phyloP scores from a whole-genome alignment of 2,329 filamentous ascomycete genomes.

The Epichloe glyceriae region DNA sequence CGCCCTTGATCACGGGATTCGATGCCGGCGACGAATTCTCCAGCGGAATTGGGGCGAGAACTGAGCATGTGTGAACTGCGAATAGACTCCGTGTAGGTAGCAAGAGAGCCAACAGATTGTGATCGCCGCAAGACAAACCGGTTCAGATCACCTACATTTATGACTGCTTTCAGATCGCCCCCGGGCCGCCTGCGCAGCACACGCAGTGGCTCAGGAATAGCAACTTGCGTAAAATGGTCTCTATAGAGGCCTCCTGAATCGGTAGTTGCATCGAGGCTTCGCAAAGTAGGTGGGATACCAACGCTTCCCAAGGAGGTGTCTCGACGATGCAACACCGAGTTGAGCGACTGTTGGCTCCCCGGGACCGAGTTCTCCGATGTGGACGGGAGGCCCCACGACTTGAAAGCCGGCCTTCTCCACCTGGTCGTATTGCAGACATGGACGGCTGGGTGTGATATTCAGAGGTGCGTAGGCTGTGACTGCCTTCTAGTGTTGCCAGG shows the following conservation, averaged over 20 bases:
- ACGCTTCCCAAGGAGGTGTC: constrained; percentile 50
- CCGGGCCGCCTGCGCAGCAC: constrained; percentile 61
- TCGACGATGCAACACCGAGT: constrained; percentile 39
- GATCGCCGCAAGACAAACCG: constrained; percentile 35
- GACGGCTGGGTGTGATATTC: constrained; percentile 23
- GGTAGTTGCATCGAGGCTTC: constrained; percentile 49
- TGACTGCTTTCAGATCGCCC: constrained; percentile 58
- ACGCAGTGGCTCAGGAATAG: constrained; percentile 41
- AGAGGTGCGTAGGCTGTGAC: constrained; percentile 15
- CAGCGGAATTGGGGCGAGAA: constrained; percentile 19
- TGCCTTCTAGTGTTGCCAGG: constrained; percentile 24
- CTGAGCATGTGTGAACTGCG: constrained; percentile 42
- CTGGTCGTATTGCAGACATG: constrained; percentile 14
- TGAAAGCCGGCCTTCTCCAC: constrained; percentile 15
- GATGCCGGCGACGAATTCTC: constrained; percentile 10
- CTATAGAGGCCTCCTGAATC: constrained; percentile 38
- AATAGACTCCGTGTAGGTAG: constrained; percentile 47
- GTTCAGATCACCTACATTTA: constrained; percentile 50
- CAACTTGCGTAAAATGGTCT: constrained; percentile 23
- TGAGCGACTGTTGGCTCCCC: constrained; percentile 34
- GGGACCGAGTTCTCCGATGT: constrained; percentile 34
- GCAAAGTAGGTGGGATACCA: constrained; percentile 35
- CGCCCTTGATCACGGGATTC: constrained; percentile 17
- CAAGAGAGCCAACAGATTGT: constrained; percentile 45
- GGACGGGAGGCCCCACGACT: constrained; percentile 18